Evolutionary conservation across 1,139 yeast species (phyloP).

Genomic region (Candida glucosophila): DNA sequence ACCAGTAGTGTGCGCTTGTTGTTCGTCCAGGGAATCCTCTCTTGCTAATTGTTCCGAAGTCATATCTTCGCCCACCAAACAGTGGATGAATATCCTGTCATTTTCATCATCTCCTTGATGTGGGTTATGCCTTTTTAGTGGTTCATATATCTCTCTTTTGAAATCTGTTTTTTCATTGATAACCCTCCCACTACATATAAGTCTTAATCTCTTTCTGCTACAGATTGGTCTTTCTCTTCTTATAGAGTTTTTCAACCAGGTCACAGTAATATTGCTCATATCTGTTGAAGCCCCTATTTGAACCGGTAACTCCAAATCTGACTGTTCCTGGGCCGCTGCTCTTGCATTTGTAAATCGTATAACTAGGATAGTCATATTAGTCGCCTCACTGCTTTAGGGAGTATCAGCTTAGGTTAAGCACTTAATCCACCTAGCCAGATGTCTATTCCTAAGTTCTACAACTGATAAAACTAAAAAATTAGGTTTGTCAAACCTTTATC

Average conservation of each 20-base stretch:
- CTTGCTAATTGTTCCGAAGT: constrained; percentile 48
- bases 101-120: constrained; percentile 5
- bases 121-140: constrained; percentile 10
- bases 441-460: too few species aligned
- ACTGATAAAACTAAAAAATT: too few species aligned
- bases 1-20: constrained; percentile 40
- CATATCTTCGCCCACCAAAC: constrained; percentile 70
- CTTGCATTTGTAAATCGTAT: constrained; percentile 25
- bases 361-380: constrained; percentile 12
- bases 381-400: too few species aligned
- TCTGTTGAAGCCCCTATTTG: constrained; percentile 24
- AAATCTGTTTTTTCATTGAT: constrained; percentile 54
- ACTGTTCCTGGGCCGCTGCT: constrained; percentile 13
- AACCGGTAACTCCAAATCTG: constrained; percentile 26
- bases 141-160: constrained; percentile 37
- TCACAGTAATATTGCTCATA: constrained; percentile 24
- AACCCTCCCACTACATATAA: constrained; percentile 70
- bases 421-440: too few species aligned
- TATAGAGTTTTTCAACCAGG: constrained; percentile 23
- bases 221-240: constrained; percentile 18
- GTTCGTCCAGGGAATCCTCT: constrained; percentile 54
- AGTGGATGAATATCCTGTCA: constrained; percentile 59
- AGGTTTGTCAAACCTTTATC: too few species aligned
- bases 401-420: too few species aligned
- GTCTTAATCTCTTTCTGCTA: constrained; percentile 47